Base-by-base conservation (phyloP, 805 yeast species). In the Isabelozyma gotoi region DNA sequence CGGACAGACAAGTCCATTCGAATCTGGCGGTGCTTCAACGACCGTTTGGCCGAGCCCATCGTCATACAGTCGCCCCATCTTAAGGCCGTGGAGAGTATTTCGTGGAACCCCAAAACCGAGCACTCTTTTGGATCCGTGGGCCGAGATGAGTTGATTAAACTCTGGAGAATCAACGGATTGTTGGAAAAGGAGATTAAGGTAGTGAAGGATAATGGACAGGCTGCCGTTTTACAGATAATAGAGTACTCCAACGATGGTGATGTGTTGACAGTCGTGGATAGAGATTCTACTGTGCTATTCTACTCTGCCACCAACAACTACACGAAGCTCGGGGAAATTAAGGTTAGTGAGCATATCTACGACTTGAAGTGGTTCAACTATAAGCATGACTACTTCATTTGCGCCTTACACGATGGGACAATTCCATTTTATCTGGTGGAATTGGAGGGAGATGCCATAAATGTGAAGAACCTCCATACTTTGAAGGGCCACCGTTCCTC, bases 71-170 rank as follows among this genome's bases (percentile, higher is more conserved):
- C 60, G 24, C 66, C 75, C 2, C 82, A 78, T 47, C 45, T 49
- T 3, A 59, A 59, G 38, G 51, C 68, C 1, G 74, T 74, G 16
- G 73, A 69, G 41, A 47, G 67, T 17, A 45, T 81, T 7, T 51
- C 71, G 2, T 81, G 83, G 83, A 64, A 74, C 38, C 83, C 85
- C 0, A 54, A 55, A 15, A 55, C 66, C 20, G 77, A 78, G 20
- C 65, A 65, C 34, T 51, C 65, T 10, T 64, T 81, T 41, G 81
- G 76, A 3, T 65, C 77, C 5, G 80, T 76, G 29, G 80, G 80
- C 5, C 51, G 67, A 20, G 85, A 78, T 50, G 65, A 66, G 10
- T 51, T 47, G 36, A 60, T 81, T 31, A 74, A 74, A 49, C 46
- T 77, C 20, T 76, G 84, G 83, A 48, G 52, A 17, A 75, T 74